Evolutionary conservation across 2,329 filamentous ascomycete genomes (phyloP), one percentile per base, ranked within the genome.

Genomic region (Microdochium trichocladiopsis): DNA sequence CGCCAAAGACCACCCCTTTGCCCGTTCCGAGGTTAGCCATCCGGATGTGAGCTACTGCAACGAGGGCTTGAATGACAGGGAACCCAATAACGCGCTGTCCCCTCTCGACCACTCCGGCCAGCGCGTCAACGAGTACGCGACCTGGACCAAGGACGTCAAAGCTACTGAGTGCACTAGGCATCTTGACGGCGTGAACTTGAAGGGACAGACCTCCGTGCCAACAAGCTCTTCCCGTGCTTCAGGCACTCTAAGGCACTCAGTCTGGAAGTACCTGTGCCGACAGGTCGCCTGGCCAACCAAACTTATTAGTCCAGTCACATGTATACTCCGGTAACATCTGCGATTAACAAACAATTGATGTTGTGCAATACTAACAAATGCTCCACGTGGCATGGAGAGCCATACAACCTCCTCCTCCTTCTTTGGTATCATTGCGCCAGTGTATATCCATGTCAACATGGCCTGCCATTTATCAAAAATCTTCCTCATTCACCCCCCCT

Each of bases 1-100:
- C 10, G 81, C 80, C 0, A 86, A 86, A 52, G 82, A 83, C 49
- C 74, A 58, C 2, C 83, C 82, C 0, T 70, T 77, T 0, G 63
- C 71, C 0, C 70, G 78, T 2, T 76, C 82, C 0, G 82, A 86
- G 55, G 86, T 84, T 58, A 82, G 80, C 12, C 81, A 86, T 37
- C 79, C 81, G 0, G 83, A 86, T 43, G 73, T 79, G 0, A 74
- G 69, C 1, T 82, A 78, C 60, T 87, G 82, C 55, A 79, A 81
- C 49, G 68, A 68, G 0, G 84, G 85, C 0, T 69, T 88, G 0
- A 55, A 52, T 0, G 62, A 83, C 14, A 60, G 75, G 0, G 72
- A 85, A 1, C 59, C 88, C 0, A 72, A 73, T 8, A 55, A 65
- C 1, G 65, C 69, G 0, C 76, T 88, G 3, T 51, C 62, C 0